A percentile compares a stretch with the other conserved stretches of the same genome.
phyloP scores from a whole-genome alignment of 768 basidiomycete species.

The Trametes sanguinea region DNA sequence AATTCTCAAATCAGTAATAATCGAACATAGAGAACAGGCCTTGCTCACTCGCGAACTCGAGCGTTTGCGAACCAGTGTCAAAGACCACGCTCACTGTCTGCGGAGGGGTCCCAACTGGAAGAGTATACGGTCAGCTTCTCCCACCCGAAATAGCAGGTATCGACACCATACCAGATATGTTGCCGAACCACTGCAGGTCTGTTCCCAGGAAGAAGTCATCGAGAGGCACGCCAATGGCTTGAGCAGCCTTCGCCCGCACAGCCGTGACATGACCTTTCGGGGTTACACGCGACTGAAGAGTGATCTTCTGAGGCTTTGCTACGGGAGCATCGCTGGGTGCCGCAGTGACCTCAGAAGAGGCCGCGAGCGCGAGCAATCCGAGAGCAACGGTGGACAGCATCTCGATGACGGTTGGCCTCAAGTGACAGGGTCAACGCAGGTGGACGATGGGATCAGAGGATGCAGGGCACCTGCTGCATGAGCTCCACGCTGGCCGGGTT shows the following conservation, averaged over 20 bases:
- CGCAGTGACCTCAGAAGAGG: slow-evolving; percentile 10
- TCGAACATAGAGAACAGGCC: background rate
- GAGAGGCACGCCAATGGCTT: slow-evolving; percentile 46
- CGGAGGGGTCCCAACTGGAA: slow-evolving; percentile 54
- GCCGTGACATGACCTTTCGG: slow-evolving; percentile 18
- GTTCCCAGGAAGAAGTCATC: slow-evolving; percentile 57
- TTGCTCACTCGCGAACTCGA: slow-evolving; percentile 51
- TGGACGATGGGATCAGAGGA: background rate
- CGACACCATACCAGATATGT: slow-evolving; percentile 42
- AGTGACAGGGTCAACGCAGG: background rate
- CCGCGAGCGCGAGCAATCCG: slow-evolving; percentile 13
- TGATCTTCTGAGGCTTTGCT: slow-evolving; percentile 22
- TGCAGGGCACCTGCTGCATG: background rate
- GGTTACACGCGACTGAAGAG: slow-evolving; percentile 25
- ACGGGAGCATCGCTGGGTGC: slow-evolving; percentile 4
- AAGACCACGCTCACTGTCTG: slow-evolving; percentile 53
- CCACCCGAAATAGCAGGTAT: no score
- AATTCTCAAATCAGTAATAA: slow-evolving; percentile 10
- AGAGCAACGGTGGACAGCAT: slow-evolving; percentile 12
- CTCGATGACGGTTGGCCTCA: background rate
- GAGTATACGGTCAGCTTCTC: background rate
- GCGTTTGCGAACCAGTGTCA: slow-evolving; percentile 53
- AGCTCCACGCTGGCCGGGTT: no score
- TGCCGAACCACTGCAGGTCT: slow-evolving; percentile 63
- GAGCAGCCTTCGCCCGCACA: slow-evolving; percentile 24